These are phyloP conservation scores for Penicillium roqueforti DNA, from an alignment of 495 filamentous ascomycete species.

Conservation along the genomic window DNA sequence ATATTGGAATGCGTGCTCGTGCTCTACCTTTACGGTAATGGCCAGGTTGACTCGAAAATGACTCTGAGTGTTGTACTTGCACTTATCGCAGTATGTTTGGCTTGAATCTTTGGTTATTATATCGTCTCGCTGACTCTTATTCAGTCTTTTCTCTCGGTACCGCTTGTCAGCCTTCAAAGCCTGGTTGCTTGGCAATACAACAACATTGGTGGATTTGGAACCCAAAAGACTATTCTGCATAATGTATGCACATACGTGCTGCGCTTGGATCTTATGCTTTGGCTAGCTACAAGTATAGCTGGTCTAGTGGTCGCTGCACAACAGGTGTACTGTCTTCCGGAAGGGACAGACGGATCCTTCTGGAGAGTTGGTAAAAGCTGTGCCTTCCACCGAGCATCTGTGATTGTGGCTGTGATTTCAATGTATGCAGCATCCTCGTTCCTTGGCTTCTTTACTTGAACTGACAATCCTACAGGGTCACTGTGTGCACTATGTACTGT, in stretches of 20 bases:
- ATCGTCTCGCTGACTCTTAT: conserved; percentile 3
- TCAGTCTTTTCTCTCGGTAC: conserved; percentile 40
- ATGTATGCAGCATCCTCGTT: conserved; percentile 28
- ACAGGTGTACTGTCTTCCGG: conserved; percentile 36
- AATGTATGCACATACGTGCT: conserved; percentile 39
- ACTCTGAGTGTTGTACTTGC: conserved; percentile 39
- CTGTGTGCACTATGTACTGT: conserved; percentile 40
- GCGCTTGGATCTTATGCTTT: conserved; percentile 35
- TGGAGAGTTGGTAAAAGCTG: conserved; percentile 43
- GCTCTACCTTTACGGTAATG: conserved; percentile 38
- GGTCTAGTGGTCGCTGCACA: conserved; percentile 42
- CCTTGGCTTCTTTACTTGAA: not conserved
- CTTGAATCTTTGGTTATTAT: not conserved
- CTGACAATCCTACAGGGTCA: conserved; percentile 26
- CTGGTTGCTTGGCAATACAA: conserved; percentile 46
- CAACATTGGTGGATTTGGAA: conserved; percentile 33
- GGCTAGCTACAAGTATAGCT: conserved; percentile 40
- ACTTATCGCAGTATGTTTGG: conserved; percentile 33
- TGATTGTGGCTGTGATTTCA: conserved; percentile 36
- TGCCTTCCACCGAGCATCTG: conserved; percentile 35
- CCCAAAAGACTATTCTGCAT: conserved; percentile 34
- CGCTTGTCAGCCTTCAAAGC: conserved; percentile 40
- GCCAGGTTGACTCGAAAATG: conserved; percentile 40
- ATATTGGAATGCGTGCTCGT: conserved; percentile 37
- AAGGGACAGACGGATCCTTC: conserved; percentile 23